A percentile compares a stretch with the other conserved stretches of the same genome.
Conservation (phyloP, 139 green algal species). For the Dunaliella sp. region DNA sequence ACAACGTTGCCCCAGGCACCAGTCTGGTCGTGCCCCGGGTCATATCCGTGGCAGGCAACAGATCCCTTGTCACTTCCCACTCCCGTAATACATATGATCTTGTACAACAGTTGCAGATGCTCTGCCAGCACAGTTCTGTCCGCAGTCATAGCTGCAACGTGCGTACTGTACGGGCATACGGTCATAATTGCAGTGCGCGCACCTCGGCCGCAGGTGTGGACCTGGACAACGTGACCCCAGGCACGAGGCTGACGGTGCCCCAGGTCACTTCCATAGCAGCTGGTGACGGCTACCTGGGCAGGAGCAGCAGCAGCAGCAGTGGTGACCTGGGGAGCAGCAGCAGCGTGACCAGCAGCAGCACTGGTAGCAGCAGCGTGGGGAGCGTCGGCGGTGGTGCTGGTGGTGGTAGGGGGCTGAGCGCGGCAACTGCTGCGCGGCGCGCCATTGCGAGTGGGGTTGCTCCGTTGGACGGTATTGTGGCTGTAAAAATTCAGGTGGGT, state of each 20-base stretch:
- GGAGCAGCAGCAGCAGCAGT: slow-evolving; percentile 5
- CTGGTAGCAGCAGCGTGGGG: slow-evolving; percentile 10
- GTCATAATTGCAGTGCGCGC: no score
- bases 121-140: no score
- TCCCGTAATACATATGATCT: no score
- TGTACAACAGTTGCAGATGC: no score
- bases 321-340: not conserved
- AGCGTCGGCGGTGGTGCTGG: not conserved
- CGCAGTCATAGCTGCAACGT: no score
- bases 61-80: no score
- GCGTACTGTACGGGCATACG: no score
- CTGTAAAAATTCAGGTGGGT: slow-evolving; percentile 67
- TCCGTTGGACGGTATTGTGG: slow-evolving; percentile 69
- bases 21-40: no score
- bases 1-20: no score
- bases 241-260: slow-evolving; percentile 31
- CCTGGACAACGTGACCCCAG: slow-evolving; percentile 23
- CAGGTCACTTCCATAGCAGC: not conserved
- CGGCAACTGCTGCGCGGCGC: slow-evolving; percentile 36
- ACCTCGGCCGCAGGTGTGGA: slow-evolving; percentile 27
- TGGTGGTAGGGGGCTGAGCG: not conserved
- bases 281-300: slow-evolving; percentile 12
- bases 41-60: no score
- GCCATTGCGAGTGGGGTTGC: slow-evolving; percentile 33
- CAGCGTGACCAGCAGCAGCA: not conserved